Conservation (phyloP, 2,329 filamentous ascomycete species). For the Eutypella sp. region DNA sequence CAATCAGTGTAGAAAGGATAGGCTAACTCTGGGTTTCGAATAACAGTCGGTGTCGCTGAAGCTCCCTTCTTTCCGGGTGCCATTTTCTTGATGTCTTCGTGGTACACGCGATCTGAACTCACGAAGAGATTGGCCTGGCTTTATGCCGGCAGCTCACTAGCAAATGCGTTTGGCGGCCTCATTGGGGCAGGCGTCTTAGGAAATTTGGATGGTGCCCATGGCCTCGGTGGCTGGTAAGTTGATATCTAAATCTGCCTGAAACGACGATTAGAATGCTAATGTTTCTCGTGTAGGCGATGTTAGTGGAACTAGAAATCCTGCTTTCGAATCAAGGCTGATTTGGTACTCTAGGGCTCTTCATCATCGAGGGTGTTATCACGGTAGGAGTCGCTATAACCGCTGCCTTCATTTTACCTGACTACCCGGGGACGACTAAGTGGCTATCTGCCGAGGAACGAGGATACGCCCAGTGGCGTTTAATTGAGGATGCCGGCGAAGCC, state of each 20-base stretch:
- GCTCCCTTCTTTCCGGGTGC: slow-evolving; percentile 48
- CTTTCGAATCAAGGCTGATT: too few species aligned
- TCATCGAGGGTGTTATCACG: slow-evolving; percentile 37
- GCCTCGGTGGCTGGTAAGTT: slow-evolving; percentile 32
- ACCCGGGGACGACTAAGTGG: slow-evolving; percentile 49
- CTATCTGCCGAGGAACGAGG: slow-evolving; percentile 45
- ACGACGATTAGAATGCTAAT: neutral
- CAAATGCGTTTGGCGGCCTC: slow-evolving; percentile 47
- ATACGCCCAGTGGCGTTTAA: slow-evolving; percentile 47
- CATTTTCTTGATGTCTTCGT: slow-evolving; percentile 41
- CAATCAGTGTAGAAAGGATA: too few species aligned
- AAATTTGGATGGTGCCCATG: slow-evolving; percentile 32
- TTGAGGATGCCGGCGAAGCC: slow-evolving; percentile 42
- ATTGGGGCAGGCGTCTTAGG: slow-evolving; percentile 45
- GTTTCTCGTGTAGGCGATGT: slow-evolving; percentile 22
- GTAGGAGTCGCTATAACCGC: slow-evolving; percentile 30
- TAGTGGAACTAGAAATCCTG: too few species aligned
- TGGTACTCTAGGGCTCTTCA: slow-evolving; percentile 26
- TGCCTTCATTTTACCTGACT: slow-evolving; percentile 43
- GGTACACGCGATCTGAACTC: slow-evolving; percentile 40
- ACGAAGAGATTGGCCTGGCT: slow-evolving; percentile 42
- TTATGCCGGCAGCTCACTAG: slow-evolving; percentile 41
- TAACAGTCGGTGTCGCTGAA: slow-evolving; percentile 31
- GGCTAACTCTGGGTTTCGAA: too few species aligned
- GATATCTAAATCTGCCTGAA: neutral